These are phyloP conservation scores for Phaffia rhodozyma DNA, from an alignment of 1,284 basidiomycete genomes.

Conservation along the genomic window DNA sequence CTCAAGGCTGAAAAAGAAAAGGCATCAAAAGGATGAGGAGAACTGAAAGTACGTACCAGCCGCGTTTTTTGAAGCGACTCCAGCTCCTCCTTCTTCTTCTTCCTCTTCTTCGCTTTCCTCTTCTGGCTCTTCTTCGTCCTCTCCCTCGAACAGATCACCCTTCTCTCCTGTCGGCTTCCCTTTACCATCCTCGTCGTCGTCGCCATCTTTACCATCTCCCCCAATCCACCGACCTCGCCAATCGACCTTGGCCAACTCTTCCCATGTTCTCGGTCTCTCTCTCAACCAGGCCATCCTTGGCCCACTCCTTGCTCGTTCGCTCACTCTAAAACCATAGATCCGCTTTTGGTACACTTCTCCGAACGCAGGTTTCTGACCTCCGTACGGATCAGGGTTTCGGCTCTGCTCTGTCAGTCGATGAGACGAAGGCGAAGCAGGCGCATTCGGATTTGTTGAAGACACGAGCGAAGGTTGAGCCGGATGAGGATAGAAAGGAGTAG, in stretches of 20 bases:
- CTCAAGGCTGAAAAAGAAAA: too few relatives aligned
- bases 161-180: conserved; percentile 17
- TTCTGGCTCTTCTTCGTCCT: conserved; percentile 18
- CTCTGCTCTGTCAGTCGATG: conserved; percentile 26
- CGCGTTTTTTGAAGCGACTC: too few relatives aligned
- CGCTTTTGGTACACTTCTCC: conserved; percentile 80
- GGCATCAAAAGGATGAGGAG: too few relatives aligned
- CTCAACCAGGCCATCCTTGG: conserved; percentile 96
- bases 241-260: conserved; percentile 75
- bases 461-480: conserved; percentile 40
- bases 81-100: not conserved
- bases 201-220: conserved; percentile 20
- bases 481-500: conserved; percentile 70
- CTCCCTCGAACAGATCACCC: conserved; percentile 21
- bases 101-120: conserved; percentile 16
- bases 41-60: too few relatives aligned
- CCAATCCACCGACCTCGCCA: conserved; percentile 69
- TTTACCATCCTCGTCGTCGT: conserved; percentile 45
- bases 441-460: conserved; percentile 33
- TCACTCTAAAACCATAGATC: conserved; percentile 68
- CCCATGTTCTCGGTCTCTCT: conserved; percentile 61
- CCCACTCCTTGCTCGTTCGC: conserved; percentile 58
- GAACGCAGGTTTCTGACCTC: conserved; percentile 57
- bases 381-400: conserved; percentile 65
- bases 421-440: too few relatives aligned